These are phyloP conservation scores for Macrolepiota dolichaula DNA, from an alignment of 768 basidiomycete genomes.

Conservation along the genomic window DNA sequence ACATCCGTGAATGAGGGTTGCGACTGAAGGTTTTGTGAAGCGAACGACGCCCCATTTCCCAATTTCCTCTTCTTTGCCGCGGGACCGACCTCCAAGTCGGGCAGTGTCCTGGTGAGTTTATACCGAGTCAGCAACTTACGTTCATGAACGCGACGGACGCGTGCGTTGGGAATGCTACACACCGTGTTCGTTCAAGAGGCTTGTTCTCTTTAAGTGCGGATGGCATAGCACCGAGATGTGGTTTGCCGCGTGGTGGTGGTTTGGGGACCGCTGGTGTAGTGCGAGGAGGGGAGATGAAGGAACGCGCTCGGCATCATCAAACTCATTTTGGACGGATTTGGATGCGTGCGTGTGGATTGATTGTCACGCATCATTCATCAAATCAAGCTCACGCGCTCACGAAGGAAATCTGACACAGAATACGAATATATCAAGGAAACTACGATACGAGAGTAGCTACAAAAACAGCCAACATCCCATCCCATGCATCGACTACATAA, in stretches of 20 bases:
- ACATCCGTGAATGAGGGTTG: conserved; percentile 57
- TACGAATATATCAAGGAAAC: no score
- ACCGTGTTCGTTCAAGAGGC: conserved; percentile 29
- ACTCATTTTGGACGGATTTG: background rate
- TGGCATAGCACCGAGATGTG: conserved; percentile 11
- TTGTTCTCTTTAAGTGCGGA: conserved; percentile 26
- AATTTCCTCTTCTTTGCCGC: conserved; percentile 55
- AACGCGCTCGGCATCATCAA: background rate
- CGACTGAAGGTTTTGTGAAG: conserved; percentile 31
- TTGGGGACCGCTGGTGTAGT: no score
- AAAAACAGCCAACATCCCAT: background rate
- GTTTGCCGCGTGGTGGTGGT: no score
- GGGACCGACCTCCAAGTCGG: conserved; percentile 30
- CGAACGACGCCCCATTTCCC: conserved; percentile 33
- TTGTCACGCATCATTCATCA: no score
- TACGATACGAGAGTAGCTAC: no score
- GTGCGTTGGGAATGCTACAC: conserved; percentile 11
- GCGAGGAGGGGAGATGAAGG: background rate
- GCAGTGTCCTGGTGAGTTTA: conserved; percentile 18
- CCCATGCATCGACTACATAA: background rate
- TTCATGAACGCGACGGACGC: conserved; percentile 19
- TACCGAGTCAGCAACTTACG: conserved; percentile 2
- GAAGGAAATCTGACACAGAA: no score
- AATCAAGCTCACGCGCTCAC: no score
- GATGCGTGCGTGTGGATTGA: no score